Percentiles rank a stretch among this genome's conserved stretches.
These are phyloP conservation scores for Calonectria honghensis DNA, from an alignment of 2,329 filamentous ascomycete species.

Conservation along the genomic window DNA sequence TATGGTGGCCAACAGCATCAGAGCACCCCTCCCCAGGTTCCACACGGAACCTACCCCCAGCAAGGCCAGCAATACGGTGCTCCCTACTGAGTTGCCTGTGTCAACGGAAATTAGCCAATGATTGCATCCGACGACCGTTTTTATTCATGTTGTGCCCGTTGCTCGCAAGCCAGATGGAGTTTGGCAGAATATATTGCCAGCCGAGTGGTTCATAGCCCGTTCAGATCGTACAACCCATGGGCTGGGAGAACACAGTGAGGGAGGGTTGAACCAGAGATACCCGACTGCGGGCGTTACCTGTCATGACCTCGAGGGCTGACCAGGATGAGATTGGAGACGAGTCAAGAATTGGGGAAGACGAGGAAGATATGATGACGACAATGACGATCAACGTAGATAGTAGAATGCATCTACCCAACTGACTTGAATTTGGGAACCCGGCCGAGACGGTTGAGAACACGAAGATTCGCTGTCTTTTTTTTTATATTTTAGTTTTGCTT, in stretches of 20 bases:
- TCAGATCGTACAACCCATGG: constrained; percentile 37
- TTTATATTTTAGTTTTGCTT: constrained; percentile 60
- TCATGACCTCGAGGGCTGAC: constrained; percentile 40
- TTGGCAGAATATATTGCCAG: constrained; percentile 39
- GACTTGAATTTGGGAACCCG: constrained; percentile 44
- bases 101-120: constrained; percentile 9
- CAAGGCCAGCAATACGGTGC: constrained; percentile 50
- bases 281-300: constrained; percentile 42
- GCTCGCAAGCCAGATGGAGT: constrained; percentile 21
- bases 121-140: constrained; percentile 28
- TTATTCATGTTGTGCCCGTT: constrained; percentile 31
- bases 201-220: constrained; percentile 38
- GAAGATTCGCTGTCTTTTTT: constrained; percentile 31
- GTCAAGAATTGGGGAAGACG: constrained; percentile 30
- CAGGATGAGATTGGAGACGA: constrained; percentile 44
- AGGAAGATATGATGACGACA: constrained; percentile 33
- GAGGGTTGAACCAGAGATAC: constrained; percentile 27
- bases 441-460: constrained; percentile 39
- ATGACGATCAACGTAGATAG: constrained; percentile 56
- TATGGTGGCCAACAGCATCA: constrained; percentile 56
- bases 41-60: constrained; percentile 59
- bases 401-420: constrained; percentile 52
- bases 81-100: constrained; percentile 48
- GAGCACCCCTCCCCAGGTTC: constrained; percentile 53
- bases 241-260: constrained; percentile 30